Base-by-base conservation (phyloP, 495 filamentous ascomycete genomes). In the Daldinia loculata region DNA sequence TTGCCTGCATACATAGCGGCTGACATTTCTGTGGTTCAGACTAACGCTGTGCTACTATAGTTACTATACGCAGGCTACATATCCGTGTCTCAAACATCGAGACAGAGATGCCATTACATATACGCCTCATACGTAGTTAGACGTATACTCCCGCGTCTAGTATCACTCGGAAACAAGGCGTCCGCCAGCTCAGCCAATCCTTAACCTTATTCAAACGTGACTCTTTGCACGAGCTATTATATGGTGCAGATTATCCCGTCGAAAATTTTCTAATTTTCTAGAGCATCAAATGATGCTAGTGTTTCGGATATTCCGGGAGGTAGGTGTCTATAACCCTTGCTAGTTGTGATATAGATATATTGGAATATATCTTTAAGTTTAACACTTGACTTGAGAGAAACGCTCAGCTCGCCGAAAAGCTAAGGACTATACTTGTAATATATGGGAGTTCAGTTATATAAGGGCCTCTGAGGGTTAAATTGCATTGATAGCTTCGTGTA, bases 41-140 rank as follows among this genome's bases (percentile, higher is more conserved):
- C 70, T 67, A 65, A 68, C 19, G 70, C 19, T 59, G 70, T 69
- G 70, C 48, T 48, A 69, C 61, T 61, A 56, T 36, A 15, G 24
- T n/a, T 32, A 41, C 32, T 63, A 53, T 41, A 38, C 9, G 48
- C 24, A 30, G 15, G 50, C 26, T 63, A 56, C 48, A 14, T 29
- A 51, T 38, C 36, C 24, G 55, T 45, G 43, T 55, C 41, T 59
- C 30, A 53, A 26, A 53, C 22, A 43, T 48, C 43, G 43, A 48
- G 50, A 15, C 17, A 34, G 22, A 63, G 29, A 22, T 41, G 26
- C 34, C 19, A 56, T 30, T 63, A 36, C 43, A 36, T 27, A 27
- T 32, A 59, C 43, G 36, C 53, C 24, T 51, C 53, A 26, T 52
- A 69, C 36, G 53, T 69, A 55, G 29, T 6, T 2, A 19, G 14